Evolutionary conservation across 257 asterid species (phyloP).

Genomic region (Nicotiana noctiflora): DNA sequence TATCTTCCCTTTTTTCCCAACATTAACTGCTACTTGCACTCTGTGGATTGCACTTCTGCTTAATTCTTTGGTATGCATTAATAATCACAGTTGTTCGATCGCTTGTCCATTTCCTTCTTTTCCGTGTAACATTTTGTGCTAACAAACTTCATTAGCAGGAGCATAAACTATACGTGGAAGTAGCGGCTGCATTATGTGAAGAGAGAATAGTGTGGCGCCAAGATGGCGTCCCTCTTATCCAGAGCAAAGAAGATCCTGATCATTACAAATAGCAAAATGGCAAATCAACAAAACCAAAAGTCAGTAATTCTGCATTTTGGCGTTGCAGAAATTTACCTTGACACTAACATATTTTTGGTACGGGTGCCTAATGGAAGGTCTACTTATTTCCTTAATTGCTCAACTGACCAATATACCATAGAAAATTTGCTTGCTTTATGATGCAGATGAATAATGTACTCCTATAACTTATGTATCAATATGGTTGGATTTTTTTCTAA

Average conservation of each 20-base stretch:
- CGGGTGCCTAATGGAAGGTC: not conserved
- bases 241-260: conserved; percentile 42
- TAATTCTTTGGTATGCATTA: too few relatives aligned
- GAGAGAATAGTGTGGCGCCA: conserved; percentile 63
- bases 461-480: not conserved
- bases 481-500: not conserved
- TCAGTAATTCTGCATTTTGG: not conserved
- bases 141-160: conserved; percentile 33
- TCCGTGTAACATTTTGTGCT: not conserved
- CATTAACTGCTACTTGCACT: too few relatives aligned
- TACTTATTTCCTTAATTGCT: not conserved
- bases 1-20: too few relatives aligned
- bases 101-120: not conserved
- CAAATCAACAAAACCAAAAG: not conserved
- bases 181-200: conserved; percentile 58
- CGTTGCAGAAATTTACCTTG: not conserved
- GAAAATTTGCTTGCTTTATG: not conserved
- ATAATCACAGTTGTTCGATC: not conserved
- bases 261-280: conserved; percentile 20
- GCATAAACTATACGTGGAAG: conserved; percentile 60
- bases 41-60: too few relatives aligned
- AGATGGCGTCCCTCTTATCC: conserved; percentile 79
- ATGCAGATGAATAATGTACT: not conserved
- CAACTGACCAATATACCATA: not conserved
- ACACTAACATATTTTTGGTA: not conserved